These are phyloP conservation scores for Retiboletus flavoniger DNA, from an alignment of 1,284 basidiomycete genomes.

Conservation along the genomic window DNA sequence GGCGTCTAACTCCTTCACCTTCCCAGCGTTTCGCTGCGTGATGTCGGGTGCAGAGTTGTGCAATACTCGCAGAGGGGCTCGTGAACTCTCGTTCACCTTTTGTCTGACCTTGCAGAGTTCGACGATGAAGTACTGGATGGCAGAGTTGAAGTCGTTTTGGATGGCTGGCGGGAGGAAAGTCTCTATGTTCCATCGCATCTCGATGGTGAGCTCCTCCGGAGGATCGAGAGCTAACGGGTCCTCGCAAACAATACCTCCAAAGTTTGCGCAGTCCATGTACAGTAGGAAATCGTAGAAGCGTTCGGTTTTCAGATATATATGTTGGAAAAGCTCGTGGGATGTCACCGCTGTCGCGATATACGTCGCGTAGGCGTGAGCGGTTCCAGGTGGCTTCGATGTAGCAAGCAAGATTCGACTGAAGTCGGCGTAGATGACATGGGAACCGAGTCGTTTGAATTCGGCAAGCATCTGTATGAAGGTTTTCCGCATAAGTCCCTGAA, in stretches of 20 bases:
- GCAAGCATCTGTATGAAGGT: conserved; percentile 96
- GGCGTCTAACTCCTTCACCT: conserved; percentile 68
- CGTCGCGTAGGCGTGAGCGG: conserved; percentile 92
- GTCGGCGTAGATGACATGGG: conserved; percentile 93
- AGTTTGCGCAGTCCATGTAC: conserved; percentile 96
- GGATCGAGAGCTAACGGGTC: conserved; percentile 67
- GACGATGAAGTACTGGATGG: conserved; percentile 83
- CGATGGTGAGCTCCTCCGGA: conserved; percentile 67
- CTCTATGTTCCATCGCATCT: conserved; percentile 96
- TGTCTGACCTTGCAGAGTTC: conserved; percentile 83
- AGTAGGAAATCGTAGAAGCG: conserved; percentile 94
- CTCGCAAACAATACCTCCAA: conserved; percentile 86
- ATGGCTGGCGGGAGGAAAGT: conserved; percentile 85
- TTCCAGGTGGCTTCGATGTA: conserved; percentile 94
- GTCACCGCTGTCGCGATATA: conserved; percentile 94
- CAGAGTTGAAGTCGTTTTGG: conserved; percentile 75
- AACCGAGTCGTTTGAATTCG: conserved; percentile 95
- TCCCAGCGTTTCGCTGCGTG: conserved; percentile 65
- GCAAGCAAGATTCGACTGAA: conserved; percentile 89
- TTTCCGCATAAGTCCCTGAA: conserved; percentile 97
- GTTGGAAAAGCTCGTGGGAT: conserved; percentile 94
- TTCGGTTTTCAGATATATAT: conserved; percentile 84
- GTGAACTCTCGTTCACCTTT: conserved; percentile 53
- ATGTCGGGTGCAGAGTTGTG: conserved; percentile 65
- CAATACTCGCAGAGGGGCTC: conserved; percentile 76